Evolutionary conservation across 805 yeast species (phyloP).

Genomic region (Candida coquimbonensis): DNA sequence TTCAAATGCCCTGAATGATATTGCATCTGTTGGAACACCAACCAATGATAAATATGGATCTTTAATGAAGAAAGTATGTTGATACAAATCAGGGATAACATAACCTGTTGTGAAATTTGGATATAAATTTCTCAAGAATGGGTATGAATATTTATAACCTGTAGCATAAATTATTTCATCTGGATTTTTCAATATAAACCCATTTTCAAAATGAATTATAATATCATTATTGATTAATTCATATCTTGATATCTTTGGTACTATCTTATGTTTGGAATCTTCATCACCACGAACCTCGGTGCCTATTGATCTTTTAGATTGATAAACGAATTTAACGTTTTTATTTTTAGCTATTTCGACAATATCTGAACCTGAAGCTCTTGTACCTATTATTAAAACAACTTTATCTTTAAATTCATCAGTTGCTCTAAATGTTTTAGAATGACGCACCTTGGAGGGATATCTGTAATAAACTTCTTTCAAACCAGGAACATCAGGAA

Average conservation of each 20-base stretch:
- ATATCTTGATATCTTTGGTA: slow-evolving; percentile 30
- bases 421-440: slow-evolving; percentile 39
- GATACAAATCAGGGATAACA: slow-evolving; percentile 23
- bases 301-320: slow-evolving; percentile 26
- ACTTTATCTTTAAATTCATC: slow-evolving; percentile 23
- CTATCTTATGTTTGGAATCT: slow-evolving; percentile 22
- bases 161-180: slow-evolving; percentile 59
- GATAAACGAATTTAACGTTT: slow-evolving; percentile 5
- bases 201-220: slow-evolving; percentile 36
- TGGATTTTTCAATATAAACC: slow-evolving; percentile 32
- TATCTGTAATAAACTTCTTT: slow-evolving; percentile 17
- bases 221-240: slow-evolving; percentile 24
- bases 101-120: slow-evolving; percentile 24
- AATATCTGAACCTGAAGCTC: slow-evolving; percentile 66
- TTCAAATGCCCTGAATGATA: slow-evolving; percentile 34
- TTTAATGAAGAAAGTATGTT: slow-evolving; percentile 26
- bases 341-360: slow-evolving; percentile 16
- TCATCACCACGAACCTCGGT: neutral
- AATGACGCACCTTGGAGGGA: slow-evolving; percentile 21
- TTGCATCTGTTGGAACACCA: slow-evolving; percentile 32
- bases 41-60: slow-evolving; percentile 28
- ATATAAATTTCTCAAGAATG: slow-evolving; percentile 35
- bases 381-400: slow-evolving; percentile 57
- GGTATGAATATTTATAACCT: slow-evolving; percentile 55
- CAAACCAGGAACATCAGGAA: slow-evolving; percentile 44